Base-by-base conservation (phyloP, 208 protist species). In the Leptomonas seymouri region DNA sequence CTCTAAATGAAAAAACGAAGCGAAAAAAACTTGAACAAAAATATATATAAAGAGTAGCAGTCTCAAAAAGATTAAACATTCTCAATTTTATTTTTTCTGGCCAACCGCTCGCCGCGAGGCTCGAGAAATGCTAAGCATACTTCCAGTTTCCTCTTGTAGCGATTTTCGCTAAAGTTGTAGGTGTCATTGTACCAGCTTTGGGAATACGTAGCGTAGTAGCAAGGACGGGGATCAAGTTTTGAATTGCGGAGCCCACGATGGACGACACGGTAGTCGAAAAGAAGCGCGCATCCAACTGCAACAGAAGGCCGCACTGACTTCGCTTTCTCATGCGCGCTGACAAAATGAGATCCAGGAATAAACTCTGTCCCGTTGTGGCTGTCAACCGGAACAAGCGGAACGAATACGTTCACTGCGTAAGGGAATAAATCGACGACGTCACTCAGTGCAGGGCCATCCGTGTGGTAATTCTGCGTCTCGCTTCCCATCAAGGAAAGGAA, bases 371-470 rank as follows among this genome's bases (percentile, higher is more conserved):
- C 87, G 65, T 90, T 89, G 44, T 45, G 76, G 42, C 68, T 74
- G 48, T 88, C 76, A 1, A 90, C 55, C 23, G 59, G 46, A 57
- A 86, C 84, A 48, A 90, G 73, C n/a, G 85, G 87, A 34, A 90
- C 74, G 61, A 93, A 90, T 21, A 90, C 80, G 74, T 93, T 90
- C 31, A 93, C 49, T 15, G 85, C 82, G 63, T 90, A 89, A 0
- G 85, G 87, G 53, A 79, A 87, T 18, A 90, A 51, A 61, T 90
- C 74, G 0, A 81, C 79, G 7, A 80, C 68, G 30, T 65, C 63
- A 46, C 80, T 87, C 7, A 89, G 77, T 7, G 74, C 42, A 54
- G 87, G 82, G 0, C 84, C 84, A 56, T 93, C 82, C 3, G 84
- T 88, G 50, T 93, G 87, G 36, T 70, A 54, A 36, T 78, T 76